Percentiles rank a stretch among this genome's conserved stretches.
phyloP scores from a whole-genome alignment of 2,329 filamentous ascomycete species.

The Fusarium tupiense region DNA sequence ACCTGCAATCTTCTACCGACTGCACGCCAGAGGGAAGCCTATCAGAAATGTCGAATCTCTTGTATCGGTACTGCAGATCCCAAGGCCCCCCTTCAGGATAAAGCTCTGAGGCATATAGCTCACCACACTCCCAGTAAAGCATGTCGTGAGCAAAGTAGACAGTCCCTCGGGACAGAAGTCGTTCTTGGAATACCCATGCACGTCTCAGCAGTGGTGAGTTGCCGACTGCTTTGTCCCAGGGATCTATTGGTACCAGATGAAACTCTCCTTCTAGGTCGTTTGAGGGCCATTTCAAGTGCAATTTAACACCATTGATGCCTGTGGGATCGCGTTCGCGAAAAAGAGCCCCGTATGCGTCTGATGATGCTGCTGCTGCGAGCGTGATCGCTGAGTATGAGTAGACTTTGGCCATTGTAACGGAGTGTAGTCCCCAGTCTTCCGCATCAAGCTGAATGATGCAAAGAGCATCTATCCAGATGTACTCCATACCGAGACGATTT shows the following conservation, averaged over 20 bases:
- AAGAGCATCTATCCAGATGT: slow-evolving; percentile 5
- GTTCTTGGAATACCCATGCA: slow-evolving; percentile 4
- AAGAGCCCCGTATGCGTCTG: background rate
- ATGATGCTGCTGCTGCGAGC: background rate
- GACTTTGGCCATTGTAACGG: background rate
- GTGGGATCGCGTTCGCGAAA: background rate
- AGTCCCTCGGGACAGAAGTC: background rate
- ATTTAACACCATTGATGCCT: background rate
- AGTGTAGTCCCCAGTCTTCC: background rate
- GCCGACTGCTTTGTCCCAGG: background rate
- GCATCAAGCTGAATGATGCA: background rate
- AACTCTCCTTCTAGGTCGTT: background rate
- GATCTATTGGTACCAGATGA: background rate
- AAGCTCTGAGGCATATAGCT: background rate
- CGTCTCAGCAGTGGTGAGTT: background rate
- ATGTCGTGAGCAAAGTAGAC: slow-evolving; percentile 2
- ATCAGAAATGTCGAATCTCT: background rate
- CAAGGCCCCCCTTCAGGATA: background rate
- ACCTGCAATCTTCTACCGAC: background rate
- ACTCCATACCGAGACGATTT: background rate
- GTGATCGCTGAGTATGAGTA: background rate
- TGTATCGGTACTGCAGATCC: background rate
- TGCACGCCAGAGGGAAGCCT: background rate
- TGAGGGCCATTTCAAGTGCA: background rate
- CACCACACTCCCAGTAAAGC: background rate